phyloP scores from a whole-genome alignment of 495 filamentous ascomycete species.

The Podospora pseudocomata region DNA sequence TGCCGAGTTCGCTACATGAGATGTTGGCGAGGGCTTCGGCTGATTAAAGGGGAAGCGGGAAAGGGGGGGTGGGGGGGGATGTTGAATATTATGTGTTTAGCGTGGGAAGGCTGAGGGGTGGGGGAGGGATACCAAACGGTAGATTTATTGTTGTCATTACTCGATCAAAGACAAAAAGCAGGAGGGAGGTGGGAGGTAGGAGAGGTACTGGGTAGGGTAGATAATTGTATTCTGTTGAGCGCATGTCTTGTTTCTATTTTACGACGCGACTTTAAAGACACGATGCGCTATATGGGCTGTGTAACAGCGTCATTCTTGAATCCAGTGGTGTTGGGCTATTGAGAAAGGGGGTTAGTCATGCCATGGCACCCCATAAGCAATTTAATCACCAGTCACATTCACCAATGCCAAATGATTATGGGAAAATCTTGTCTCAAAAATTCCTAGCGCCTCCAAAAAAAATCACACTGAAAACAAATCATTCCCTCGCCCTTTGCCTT shows the following conservation, averaged over 20 bases:
- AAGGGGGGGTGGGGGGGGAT: neutral
- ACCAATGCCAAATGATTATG: neutral
- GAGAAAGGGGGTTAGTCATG: too few species aligned
- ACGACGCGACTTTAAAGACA: too few species aligned
- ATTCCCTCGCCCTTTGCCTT: neutral
- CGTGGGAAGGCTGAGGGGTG: neutral
- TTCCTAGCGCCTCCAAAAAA: neutral
- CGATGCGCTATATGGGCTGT: too few species aligned
- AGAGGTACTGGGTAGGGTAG: neutral
- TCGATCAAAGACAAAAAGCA: neutral
- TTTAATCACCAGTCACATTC: neutral
- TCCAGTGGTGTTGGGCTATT: too few species aligned
- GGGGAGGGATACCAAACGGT: neutral
- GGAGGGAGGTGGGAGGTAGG: neutral
- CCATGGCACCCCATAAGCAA: too few species aligned
- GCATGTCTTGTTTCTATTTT: neutral
- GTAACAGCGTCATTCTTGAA: too few species aligned
- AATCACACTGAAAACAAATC: neutral
- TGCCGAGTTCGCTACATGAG: conserved; percentile 71
- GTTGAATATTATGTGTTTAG: neutral
- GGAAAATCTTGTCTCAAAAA: neutral
- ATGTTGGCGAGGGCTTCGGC: conserved; percentile 71
- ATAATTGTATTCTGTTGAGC: neutral
- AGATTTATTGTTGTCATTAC: neutral
- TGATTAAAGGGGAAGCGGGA: conserved; percentile 41